phyloP scores from a whole-genome alignment of 1,284 basidiomycete genomes.

The Ceratobasidium sp. region DNA sequence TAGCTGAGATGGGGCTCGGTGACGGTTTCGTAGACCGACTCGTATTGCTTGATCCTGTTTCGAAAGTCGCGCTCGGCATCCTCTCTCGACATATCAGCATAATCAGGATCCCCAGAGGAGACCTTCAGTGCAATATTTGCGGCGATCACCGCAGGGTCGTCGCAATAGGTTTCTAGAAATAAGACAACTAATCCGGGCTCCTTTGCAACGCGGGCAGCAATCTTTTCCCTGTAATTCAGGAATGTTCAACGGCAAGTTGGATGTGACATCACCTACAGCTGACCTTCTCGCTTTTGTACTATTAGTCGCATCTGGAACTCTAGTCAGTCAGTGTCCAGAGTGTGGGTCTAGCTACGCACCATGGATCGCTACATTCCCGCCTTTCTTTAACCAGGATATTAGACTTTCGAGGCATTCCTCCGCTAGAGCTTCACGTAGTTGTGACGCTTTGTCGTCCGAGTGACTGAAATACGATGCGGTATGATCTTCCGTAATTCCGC shows the following conservation, averaged over 20 bases:
- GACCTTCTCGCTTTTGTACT: conserved; percentile 82
- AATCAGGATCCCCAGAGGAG: conserved; percentile 96
- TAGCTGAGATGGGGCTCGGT: conserved; percentile 76
- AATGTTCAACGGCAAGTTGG: neutral
- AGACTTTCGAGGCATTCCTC: conserved; percentile 94
- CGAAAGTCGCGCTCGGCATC: conserved; percentile 91
- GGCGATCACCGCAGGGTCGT: conserved; percentile 93
- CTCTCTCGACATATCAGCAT: conserved; percentile 87
- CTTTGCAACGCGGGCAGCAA: conserved; percentile 81
- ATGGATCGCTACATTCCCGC: conserved; percentile 98
- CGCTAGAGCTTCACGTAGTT: conserved; percentile 84
- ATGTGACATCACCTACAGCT: conserved; percentile 34
- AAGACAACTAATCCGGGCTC: conserved; percentile 92
- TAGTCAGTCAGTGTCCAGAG: neutral
- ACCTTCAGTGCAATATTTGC: conserved; percentile 97
- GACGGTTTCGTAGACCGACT: conserved; percentile 95
- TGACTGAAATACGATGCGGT: conserved; percentile 93
- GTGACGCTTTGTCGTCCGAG: conserved; percentile 81
- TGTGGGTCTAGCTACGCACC: conserved; percentile 61
- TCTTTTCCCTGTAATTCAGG: conserved; percentile 69
- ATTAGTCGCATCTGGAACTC: conserved; percentile 85
- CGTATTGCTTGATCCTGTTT: conserved; percentile 91
- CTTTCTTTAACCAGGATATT: conserved; percentile 93
- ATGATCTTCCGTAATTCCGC: conserved; percentile 88
- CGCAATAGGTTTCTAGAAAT: conserved; percentile 95